Conservation (phyloP, 2,329 filamentous ascomycete genomes). For the Cladophialophora yegresii region DNA sequence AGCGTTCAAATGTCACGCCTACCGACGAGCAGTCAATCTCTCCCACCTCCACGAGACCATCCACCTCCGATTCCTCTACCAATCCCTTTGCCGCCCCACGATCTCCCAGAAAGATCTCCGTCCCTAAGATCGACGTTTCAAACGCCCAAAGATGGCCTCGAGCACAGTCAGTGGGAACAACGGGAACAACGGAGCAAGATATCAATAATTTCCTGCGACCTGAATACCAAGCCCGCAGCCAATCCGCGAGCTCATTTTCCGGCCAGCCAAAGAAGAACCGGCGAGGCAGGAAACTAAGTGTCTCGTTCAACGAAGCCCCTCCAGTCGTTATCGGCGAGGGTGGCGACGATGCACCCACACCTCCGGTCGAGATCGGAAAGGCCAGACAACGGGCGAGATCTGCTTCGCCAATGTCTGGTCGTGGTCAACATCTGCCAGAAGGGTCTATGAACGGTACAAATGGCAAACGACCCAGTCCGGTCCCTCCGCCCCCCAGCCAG, state of each 20-base stretch:
- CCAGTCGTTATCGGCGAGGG: conserved; percentile 88
- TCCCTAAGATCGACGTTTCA: conserved; percentile 43
- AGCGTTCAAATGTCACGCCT: neutral
- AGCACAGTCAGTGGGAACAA: conserved; percentile 30
- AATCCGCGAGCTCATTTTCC: conserved; percentile 37
- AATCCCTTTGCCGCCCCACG: conserved; percentile 14
- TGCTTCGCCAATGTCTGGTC: conserved; percentile 27
- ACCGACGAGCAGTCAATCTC: conserved; percentile 8
- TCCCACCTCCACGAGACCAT: conserved; percentile 28
- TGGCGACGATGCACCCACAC: conserved; percentile 78
- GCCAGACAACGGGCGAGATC: conserved; percentile 34
- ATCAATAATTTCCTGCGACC: conserved; percentile 27
- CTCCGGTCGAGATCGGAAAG: conserved; percentile 68
- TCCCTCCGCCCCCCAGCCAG: conserved; percentile 2
- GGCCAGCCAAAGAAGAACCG: conserved; percentile 41
- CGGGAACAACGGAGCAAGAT: conserved; percentile 15
- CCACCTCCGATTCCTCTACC: conserved; percentile 33
- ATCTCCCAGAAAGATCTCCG: conserved; percentile 39
- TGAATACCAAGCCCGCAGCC: conserved; percentile 31
- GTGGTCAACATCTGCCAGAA: neutral
- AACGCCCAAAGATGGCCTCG: conserved; percentile 41
- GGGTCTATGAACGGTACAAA: neutral
- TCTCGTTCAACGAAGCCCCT: conserved; percentile 70
- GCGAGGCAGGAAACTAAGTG: conserved; percentile 67
- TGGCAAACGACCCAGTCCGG: neutral